Evolutionary conservation across 106 monocot genomes (phyloP).

Genomic region (Ottelia alismoides): DNA sequence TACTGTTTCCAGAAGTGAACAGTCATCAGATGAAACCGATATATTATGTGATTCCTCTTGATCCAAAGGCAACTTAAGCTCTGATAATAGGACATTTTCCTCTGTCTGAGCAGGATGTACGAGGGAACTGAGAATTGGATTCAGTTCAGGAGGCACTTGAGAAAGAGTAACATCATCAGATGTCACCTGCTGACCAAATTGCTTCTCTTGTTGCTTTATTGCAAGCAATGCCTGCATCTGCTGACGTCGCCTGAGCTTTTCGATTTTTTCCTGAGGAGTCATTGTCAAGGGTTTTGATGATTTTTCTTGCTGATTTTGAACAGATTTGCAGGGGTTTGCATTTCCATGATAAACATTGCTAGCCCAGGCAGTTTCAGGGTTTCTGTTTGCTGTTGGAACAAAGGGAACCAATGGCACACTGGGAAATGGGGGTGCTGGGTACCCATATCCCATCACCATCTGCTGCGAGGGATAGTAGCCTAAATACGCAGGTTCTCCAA

Average conservation of each 20-base stretch:
- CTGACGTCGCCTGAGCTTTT: slow-evolving; percentile 76
- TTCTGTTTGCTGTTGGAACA: slow-evolving; percentile 15
- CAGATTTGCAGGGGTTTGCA: not conserved
- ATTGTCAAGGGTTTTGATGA: slow-evolving; percentile 29
- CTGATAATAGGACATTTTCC: slow-evolving; percentile 26
- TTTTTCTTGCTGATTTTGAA: not conserved
- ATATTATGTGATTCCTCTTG: slow-evolving; percentile 31
- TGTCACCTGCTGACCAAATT: slow-evolving; percentile 42
- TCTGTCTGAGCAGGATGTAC: slow-evolving; percentile 24
- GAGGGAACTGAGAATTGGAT: slow-evolving; percentile 16
- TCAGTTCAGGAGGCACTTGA: slow-evolving; percentile 23
- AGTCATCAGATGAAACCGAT: slow-evolving; percentile 27
- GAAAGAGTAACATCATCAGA: slow-evolving; percentile 23
- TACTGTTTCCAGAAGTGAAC: slow-evolving; percentile 42
- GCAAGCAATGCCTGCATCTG: slow-evolving; percentile 91
- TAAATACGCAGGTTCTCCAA: slow-evolving; percentile 9
- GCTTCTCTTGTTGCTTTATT: slow-evolving; percentile 83
- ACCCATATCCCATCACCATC: slow-evolving; percentile 39
- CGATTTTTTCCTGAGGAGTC: slow-evolving; percentile 96
- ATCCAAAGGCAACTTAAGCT: slow-evolving; percentile 19
- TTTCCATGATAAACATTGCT: slow-evolving; percentile 9
- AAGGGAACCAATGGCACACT: slow-evolving; percentile 14
- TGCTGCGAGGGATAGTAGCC: slow-evolving; percentile 20
- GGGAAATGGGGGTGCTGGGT: slow-evolving; percentile 33
- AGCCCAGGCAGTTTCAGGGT: slow-evolving; percentile 8